Conservation (phyloP, 2,329 filamentous ascomycete species). For the Cladosporium colombiae region DNA sequence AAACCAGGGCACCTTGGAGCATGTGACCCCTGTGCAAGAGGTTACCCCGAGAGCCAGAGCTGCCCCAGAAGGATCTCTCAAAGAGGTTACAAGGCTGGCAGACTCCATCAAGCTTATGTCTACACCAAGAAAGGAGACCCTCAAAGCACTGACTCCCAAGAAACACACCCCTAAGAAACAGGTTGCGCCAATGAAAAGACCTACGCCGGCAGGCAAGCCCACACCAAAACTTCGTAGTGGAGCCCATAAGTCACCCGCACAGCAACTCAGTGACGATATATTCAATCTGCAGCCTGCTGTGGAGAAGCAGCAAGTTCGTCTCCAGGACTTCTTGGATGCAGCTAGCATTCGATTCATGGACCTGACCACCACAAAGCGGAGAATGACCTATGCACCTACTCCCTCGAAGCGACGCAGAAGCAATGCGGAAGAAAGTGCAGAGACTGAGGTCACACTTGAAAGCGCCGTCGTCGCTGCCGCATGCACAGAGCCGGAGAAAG, state of each 20-base stretch:
- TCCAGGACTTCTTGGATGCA: conserved; percentile 92
- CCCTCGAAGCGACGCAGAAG: conserved; percentile 34
- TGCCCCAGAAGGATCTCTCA: conserved; percentile 24
- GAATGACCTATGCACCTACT: conserved; percentile 71
- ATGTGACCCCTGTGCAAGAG: conserved; percentile 14
- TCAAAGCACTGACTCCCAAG: conserved; percentile 43
- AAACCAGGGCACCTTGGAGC: neutral
- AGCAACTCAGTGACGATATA: conserved; percentile 34
- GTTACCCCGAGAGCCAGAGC: conserved; percentile 26
- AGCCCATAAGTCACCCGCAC: conserved; percentile 28
- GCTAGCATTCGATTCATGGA: conserved; percentile 99
- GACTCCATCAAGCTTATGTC: conserved; percentile 51
- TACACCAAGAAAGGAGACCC: conserved; percentile 50
- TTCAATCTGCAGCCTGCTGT: conserved; percentile 23
- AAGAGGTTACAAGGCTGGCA: conserved; percentile 34
- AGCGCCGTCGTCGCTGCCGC: conserved; percentile 84
- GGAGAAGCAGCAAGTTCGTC: conserved; percentile 49
- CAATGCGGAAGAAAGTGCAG: conserved; percentile 41
- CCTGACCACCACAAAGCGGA: conserved; percentile 89
- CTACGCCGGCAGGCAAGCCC: conserved; percentile 37
- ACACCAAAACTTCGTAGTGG: conserved; percentile 34
- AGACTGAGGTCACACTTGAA: conserved; percentile 56
- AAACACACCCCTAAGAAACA: conserved; percentile 41
- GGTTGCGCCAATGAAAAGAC: conserved; percentile 43
- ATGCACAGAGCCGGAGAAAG: conserved; percentile 88